Evolutionary conservation across 2,329 filamentous ascomycete genomes (phyloP).

Genomic region (Alternaria solani): DNA sequence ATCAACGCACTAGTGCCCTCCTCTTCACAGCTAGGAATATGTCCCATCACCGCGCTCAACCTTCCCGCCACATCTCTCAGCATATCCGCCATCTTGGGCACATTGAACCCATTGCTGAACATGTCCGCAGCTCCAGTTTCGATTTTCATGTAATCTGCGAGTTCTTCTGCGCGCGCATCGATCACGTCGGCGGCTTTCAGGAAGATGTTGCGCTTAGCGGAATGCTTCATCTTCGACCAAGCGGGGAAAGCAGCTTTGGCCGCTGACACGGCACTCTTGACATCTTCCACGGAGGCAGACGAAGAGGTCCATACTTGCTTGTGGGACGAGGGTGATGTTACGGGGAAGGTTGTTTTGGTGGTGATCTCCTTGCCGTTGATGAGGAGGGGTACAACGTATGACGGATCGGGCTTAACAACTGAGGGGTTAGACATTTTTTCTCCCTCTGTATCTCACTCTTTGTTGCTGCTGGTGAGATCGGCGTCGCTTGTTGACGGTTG

Average conservation of each 20-base stretch:
- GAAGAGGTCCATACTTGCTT: conserved; percentile 64
- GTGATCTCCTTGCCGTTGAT: conserved; percentile 60
- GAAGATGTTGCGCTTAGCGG: conserved; percentile 72
- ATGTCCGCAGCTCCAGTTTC: conserved; percentile 62
- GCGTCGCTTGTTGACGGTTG: neutral
- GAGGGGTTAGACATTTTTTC: conserved; percentile 14
- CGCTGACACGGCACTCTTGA: conserved; percentile 64
- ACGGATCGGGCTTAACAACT: conserved; percentile 22
- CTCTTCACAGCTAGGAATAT: conserved; percentile 57
- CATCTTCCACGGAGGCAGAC: conserved; percentile 64
- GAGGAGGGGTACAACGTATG: conserved; percentile 55
- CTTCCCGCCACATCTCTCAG: conserved; percentile 63
- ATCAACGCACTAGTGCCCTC: conserved; percentile 69
- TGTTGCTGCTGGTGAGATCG: neutral
- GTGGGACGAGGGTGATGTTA: conserved; percentile 65
- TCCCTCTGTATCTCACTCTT: neutral
- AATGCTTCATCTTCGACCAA: conserved; percentile 71
- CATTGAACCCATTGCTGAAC: conserved; percentile 52
- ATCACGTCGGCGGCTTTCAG: conserved; percentile 73
- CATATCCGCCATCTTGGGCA: conserved; percentile 53
- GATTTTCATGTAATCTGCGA: conserved; percentile 66
- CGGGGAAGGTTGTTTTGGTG: conserved; percentile 61
- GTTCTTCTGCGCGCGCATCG: conserved; percentile 65
- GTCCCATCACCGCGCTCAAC: conserved; percentile 58
- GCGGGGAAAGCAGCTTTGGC: conserved; percentile 73